Evolutionary conservation across 1,284 basidiomycete genomes (phyloP).

Genomic region (Heterobasidion occidentale): DNA sequence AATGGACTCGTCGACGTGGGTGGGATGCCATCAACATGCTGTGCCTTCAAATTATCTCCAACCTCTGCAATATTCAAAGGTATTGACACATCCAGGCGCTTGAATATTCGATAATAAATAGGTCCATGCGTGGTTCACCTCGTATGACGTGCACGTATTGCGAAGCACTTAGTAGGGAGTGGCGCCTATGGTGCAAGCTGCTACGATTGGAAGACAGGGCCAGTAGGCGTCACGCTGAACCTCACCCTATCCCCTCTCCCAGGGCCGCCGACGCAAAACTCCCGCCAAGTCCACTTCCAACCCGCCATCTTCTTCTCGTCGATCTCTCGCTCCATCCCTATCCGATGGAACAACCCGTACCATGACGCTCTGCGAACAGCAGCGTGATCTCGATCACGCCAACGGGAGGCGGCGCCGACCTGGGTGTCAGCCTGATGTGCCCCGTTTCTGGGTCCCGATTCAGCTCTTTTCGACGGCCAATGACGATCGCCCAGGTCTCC

Average conservation of each 20-base stretch:
- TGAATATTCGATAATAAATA: no score
- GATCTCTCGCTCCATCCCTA: not conserved
- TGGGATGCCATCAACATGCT: no score
- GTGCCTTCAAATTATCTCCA: no score
- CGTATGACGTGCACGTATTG: no score
- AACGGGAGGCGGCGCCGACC: not conserved
- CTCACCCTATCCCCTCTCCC: not conserved
- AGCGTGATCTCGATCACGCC: not conserved
- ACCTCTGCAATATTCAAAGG: no score
- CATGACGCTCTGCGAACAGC: not conserved
- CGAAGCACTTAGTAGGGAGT: no score
- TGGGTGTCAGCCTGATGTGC: not conserved
- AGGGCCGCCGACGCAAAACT: not conserved
- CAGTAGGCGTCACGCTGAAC: not conserved
- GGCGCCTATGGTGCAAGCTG: no score
- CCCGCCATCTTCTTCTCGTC: not conserved
- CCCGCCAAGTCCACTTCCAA: not conserved
- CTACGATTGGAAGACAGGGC: not conserved
- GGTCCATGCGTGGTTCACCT: no score
- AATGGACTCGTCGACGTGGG: no score
- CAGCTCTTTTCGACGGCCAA: not conserved
- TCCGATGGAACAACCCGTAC: not conserved
- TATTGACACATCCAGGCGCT: no score
- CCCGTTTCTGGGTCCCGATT: not conserved
- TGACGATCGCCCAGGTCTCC: not conserved